Base-by-base conservation (phyloP, 208 protist species). In the Leishmania braziliensis region DNA sequence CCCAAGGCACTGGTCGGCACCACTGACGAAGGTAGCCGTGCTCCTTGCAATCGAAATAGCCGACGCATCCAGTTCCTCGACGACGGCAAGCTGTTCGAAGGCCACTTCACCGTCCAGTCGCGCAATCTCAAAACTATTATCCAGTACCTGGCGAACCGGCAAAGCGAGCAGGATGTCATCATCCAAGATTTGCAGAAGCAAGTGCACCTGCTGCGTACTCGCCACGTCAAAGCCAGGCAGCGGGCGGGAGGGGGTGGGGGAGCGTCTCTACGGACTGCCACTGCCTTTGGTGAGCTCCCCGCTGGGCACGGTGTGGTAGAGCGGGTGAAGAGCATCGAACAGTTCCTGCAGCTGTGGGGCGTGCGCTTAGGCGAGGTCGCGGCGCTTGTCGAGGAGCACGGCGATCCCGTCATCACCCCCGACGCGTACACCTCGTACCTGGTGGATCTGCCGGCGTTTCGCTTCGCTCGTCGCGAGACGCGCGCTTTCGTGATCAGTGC, bases 1-100 rank as follows among this genome's bases (percentile, higher is more conserved):
- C 82, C 82, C 18, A 84, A 80, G 65, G 14, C 9, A 4, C 23
- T 23, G 23, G 69, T 86, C 43, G 60, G 58, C 33, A 80, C 82
- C 2, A 88, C 89, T 36, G 80, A 86, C 56, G 85, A 39, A n/a
- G 80, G 54, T 10, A 85, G 86, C 56, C 63, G 56, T 29, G 87
- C 87, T 29, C 84, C 85, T n/a, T 90, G 89, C 63, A 84, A 80
- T 20, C 77, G 68, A 3, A 78, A 73, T 33, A 87, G 78, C 56
- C 89, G 92, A 2, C 86, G 85, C 71, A 90, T 97, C 72, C 50
- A 84, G 53, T 95, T 97, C 77, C 56, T 88, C 5, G 94, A 97
- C 84, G 94, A 97, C 79, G 94, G 92, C 5, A 97, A 97, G 72
- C 91, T 97, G 16, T 96, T 97, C 82, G 94, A 97, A 82, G 94